Base-by-base conservation (phyloP, 2,329 filamentous ascomycete genomes). In the Curvularia sp. region DNA sequence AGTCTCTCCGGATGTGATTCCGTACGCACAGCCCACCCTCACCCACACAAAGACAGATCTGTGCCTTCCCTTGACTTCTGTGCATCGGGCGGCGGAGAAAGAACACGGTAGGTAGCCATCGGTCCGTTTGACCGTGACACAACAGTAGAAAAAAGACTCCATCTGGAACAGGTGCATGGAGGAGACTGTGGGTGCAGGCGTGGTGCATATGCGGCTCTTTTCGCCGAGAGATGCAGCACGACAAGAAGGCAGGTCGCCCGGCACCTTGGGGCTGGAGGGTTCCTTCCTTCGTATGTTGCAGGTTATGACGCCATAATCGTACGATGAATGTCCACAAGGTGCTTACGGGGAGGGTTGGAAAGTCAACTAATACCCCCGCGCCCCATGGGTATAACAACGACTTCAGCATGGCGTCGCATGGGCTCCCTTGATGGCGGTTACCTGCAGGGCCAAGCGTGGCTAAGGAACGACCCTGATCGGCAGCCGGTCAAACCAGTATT, bases 401-500 rank as follows among this genome's bases (percentile, higher is more conserved):
- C 42, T 44, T 44, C 15, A 26, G 42, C 7, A 44, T 44, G 42
- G 42, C n/a, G 42, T 10, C 28, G 44, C 44, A 47, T 47, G n/a
- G 22, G 28, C 44, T 47, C 28, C 44, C 44, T 47, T 31, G 44
- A 47, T 47, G 28, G 44, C 44, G 48, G 48, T 38, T 50, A 50
- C 48, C 48, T 50, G 48, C 48, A 50, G 48, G 24, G 48, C 48
- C 48, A 50, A 50, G 48, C 48, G n/a, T 48, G 42, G 5, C 42
- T 44, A 24, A 50, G 24, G 33, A 50, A 50, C 48, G 48, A 50
- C 33, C 48, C 48, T 50, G 48, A 50, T 50, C 48, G 48, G 48
- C 48, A 39, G 22, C 48, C 22, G 48, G 44, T 26, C 48, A 39
- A 20, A 33, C 44, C 28, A 48, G 18, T 28, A 48, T 22, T 9